phyloP scores from a whole-genome alignment of 2,329 filamentous ascomycete genomes.

The Bisporella sp. region DNA sequence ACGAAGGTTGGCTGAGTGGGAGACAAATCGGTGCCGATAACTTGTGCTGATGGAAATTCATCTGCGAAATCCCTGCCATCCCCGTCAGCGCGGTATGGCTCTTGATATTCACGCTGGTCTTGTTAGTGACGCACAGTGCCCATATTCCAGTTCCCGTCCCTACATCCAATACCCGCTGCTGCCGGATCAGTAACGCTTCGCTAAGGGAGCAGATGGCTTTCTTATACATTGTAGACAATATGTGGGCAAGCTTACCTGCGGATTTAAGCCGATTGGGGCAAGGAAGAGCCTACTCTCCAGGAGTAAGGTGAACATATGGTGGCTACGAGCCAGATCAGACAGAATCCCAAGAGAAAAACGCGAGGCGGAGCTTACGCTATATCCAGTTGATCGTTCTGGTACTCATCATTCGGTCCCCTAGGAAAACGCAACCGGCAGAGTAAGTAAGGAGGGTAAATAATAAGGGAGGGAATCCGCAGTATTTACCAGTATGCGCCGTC shows the following conservation, averaged over 20 bases:
- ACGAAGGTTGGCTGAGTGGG: conserved; percentile 37
- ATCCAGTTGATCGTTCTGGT: conserved; percentile 23
- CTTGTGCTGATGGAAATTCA: conserved; percentile 24
- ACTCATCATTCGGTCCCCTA: conserved; percentile 26
- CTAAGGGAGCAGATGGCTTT: too few relatives aligned
- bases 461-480: background rate
- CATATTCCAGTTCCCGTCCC: conserved; percentile 39
- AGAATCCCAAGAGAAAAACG: background rate
- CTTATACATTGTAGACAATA: conserved; percentile 2
- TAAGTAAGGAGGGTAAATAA: too few relatives aligned
- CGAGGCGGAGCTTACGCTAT: conserved; percentile 11
- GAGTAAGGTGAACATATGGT: conserved; percentile 21
- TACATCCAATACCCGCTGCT: conserved; percentile 31
- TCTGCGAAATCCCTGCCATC: conserved; percentile 28
- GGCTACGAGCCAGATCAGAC: conserved; percentile 22
- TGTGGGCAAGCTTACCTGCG: conserved; percentile 11
- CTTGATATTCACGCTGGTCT: too few relatives aligned
- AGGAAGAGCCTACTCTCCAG: conserved; percentile 19
- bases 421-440: background rate
- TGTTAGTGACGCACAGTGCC: too few relatives aligned
- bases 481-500: conserved; percentile 32
- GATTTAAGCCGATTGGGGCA: conserved; percentile 24
- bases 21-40: conserved; percentile 28
- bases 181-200: conserved; percentile 1
- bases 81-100: too few relatives aligned